These are phyloP conservation scores for Hylodesmum podocarpum DNA, from an alignment of 306 rosid genomes.

Conservation along the genomic window DNA sequence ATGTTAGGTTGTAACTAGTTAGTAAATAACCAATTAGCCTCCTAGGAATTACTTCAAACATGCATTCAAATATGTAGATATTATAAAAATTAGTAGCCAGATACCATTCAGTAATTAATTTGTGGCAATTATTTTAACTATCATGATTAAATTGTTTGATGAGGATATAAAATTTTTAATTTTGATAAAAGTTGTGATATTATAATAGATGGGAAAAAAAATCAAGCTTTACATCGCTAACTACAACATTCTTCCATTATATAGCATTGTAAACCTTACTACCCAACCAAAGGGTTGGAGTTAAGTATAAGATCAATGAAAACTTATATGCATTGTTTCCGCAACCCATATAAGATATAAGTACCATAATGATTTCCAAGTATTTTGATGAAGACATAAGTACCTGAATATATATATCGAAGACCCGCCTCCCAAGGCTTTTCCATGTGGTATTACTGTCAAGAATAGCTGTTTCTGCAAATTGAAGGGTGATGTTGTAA, in stretches of 20 bases:
- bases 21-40: neutral
- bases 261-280: neutral
- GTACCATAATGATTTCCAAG: neutral
- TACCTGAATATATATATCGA: slow-evolving; percentile 83
- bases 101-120: neutral
- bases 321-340: neutral
- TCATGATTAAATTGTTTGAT: neutral
- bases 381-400: neutral
- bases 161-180: neutral
- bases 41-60: neutral
- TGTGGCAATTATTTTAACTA: neutral
- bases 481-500: slow-evolving; percentile 67
- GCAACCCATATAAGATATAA: neutral
- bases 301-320: neutral
- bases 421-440: slow-evolving; percentile 70
- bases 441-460: slow-evolving; percentile 46
- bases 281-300: neutral
- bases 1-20: neutral
- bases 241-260: neutral
- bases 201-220: neutral
- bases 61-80: neutral
- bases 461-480: slow-evolving; percentile 54
- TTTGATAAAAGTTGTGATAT: neutral
- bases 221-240: neutral
- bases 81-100: neutral